Percentiles rank a stretch among this genome's conserved stretches.
Conservation (phyloP, 2,329 filamentous ascomycete species). For the Paraphaeosphaeria sporulosa region DNA sequence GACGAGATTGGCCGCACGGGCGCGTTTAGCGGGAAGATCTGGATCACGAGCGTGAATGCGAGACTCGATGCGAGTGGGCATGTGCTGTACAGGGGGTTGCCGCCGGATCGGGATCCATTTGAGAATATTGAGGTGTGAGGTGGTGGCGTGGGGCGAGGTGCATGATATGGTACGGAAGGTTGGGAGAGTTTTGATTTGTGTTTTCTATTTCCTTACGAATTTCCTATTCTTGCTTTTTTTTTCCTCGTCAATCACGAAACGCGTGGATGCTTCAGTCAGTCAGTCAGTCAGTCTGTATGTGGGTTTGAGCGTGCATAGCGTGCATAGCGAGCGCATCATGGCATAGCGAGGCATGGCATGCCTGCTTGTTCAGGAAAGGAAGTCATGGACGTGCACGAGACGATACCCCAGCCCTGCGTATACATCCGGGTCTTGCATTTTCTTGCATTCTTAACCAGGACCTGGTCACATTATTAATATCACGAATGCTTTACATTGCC, state of each 20-base stretch:
- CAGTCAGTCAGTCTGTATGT: background rate
- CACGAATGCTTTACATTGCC: background rate
- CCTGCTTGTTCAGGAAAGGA: background rate
- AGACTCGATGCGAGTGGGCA: conserved; percentile 83
- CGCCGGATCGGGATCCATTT: conserved; percentile 72
- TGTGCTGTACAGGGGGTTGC: conserved; percentile 83
- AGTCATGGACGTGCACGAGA: background rate
- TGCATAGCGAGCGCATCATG: background rate
- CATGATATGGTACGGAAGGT: background rate
- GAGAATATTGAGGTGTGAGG: conserved; percentile 47
- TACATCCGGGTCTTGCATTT: background rate
- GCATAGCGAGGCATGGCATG: background rate
- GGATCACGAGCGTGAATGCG: conserved; percentile 94
- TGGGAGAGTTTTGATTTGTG: too few species aligned
- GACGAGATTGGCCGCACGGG: conserved; percentile 86
- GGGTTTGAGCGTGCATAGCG: background rate
- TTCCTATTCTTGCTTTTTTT: background rate
- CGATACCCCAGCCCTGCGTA: conserved; percentile 5
- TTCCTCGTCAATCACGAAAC: background rate
- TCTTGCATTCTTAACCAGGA: background rate
- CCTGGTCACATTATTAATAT: background rate
- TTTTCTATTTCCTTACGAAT: background rate
- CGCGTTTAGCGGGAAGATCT: conserved; percentile 76
- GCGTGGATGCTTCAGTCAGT: background rate
- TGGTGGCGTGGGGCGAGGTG: background rate